Base-by-base conservation (phyloP, 345 rosid genomes). In the Ceriops decandra region DNA sequence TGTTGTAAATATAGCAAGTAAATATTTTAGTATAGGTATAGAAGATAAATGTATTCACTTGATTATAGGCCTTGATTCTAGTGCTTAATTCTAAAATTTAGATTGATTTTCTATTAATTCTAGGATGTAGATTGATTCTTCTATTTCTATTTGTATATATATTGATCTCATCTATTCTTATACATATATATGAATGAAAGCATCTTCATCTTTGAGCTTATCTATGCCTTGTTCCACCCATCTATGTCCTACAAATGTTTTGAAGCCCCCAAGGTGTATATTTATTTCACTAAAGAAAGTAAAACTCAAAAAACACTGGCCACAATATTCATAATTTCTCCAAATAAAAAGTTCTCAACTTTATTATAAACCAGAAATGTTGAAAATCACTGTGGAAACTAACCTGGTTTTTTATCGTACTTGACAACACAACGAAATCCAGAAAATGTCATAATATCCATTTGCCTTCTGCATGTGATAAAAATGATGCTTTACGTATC, bases 361-460 rank as follows among this genome's bases (percentile, higher is more conserved):
- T 35, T 38, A 9, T 35, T 16, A 30, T 28, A 35, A 28, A 17
- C 21, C 35, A 52, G 31, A 27, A 31, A 8, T 60, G 54, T 24
- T 17, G 9, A 38, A 36, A 62, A 3, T 30, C 38, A 56, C 52
- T 58, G 58, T 54, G 33, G 67, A 42, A 70, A 71, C 82, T 19
- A 62, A 84, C 85, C 85, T 78, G 77, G 57, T 63, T 58, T 35
- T 47, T 64, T 42, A 36, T 46, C 56, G 57, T 62, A 70, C 63
- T 36, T 30, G 70, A 38, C 57, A 52, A 68, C 62, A 63, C 36
- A 63, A 26, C 5, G 57, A 46, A 59, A 64, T 60, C 63, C 69
- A 59, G 67, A 74, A 80, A 36, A 71, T 61, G 56, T 60, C 52
- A 59, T 15, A 9, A 54, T 5, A 56, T 35, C 67, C 31, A 0